phyloP scores from a whole-genome alignment of 176 grass and related monocot genomes.

The Cenchrus fungigraminus region DNA sequence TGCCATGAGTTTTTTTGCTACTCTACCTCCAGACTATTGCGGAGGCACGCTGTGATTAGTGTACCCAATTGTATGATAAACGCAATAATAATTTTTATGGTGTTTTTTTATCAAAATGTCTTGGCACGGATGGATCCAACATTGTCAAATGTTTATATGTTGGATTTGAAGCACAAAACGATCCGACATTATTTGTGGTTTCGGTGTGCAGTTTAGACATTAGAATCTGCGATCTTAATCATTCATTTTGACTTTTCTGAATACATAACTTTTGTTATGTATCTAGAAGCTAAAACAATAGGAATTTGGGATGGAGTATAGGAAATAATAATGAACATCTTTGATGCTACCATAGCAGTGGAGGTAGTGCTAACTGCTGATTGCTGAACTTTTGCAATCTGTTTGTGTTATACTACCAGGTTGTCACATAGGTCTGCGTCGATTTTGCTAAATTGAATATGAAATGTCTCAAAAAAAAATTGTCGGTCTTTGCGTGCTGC shows the following conservation, averaged over 20 bases:
- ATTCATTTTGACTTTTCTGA: too few species aligned
- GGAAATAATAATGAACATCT: neutral
- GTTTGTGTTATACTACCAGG: neutral
- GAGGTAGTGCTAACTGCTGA: neutral
- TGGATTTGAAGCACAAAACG: neutral
- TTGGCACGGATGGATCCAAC: neutral
- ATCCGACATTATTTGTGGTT: neutral
- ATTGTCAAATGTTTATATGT: neutral
- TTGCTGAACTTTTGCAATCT: neutral
- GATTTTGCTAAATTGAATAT: neutral
- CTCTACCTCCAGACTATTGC: conserved; percentile 17
- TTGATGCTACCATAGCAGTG: neutral
- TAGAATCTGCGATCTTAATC: too few species aligned
- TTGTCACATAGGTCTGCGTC: neutral
- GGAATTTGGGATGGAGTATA: neutral
- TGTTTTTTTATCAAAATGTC: neutral
- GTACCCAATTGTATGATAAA: conserved; percentile 61
- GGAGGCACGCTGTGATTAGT: conserved; percentile 55
- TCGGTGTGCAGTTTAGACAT: neutral
- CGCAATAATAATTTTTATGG: conserved; percentile 29
- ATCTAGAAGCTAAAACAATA: too few species aligned
- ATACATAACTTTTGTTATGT: too few species aligned
- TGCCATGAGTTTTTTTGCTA: conserved; percentile 43
- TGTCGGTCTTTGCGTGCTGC: neutral
- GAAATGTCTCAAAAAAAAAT: neutral